These are phyloP conservation scores for Coemansia sp. DNA, from an alignment of 192 early-diverging fungal genomes.

Conservation along the genomic window DNA sequence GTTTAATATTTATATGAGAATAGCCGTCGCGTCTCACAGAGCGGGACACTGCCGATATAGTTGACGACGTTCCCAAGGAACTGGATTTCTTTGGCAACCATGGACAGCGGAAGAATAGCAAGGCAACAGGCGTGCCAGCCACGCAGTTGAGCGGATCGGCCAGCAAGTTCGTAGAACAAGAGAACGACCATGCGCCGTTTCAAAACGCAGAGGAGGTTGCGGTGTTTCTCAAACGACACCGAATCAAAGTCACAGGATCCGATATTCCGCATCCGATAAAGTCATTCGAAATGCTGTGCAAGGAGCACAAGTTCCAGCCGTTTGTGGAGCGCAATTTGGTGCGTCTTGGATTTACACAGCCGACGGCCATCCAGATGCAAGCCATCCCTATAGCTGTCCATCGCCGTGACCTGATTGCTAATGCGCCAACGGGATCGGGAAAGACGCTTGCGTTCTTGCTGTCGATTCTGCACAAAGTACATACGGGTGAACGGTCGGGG, in stretches of 20 bases:
- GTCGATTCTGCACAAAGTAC: slow-evolving; percentile 85
- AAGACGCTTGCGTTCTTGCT: slow-evolving; percentile 95
- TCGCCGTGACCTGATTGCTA: slow-evolving; percentile 90
- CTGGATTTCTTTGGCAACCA: slow-evolving; percentile 46
- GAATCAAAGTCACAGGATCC: slow-evolving; percentile 82
- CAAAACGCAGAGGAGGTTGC: slow-evolving; percentile 37
- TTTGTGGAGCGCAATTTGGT: slow-evolving; percentile 75
- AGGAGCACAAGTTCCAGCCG: slow-evolving; percentile 66
- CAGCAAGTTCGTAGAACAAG: slow-evolving; percentile 32
- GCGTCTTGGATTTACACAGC: slow-evolving; percentile 66
- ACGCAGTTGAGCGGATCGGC: slow-evolving; percentile 49
- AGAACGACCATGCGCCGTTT: slow-evolving; percentile 48
- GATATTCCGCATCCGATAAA: slow-evolving; percentile 85
- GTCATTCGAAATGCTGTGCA: slow-evolving; percentile 75
- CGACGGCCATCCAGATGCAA: slow-evolving; percentile 96
- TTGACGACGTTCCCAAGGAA: slow-evolving; percentile 43
- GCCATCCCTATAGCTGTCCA: slow-evolving; percentile 85
- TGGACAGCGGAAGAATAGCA: slow-evolving; percentile 5
- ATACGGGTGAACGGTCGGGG: slow-evolving; percentile 75
- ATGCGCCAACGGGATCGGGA: slow-evolving; percentile 97
- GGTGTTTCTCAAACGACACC: slow-evolving; percentile 72
- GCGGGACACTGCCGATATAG: slow-evolving; percentile 12
- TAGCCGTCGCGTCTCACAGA: slow-evolving; percentile 23
- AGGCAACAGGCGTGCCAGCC: slow-evolving; percentile 17
- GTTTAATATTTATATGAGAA: background rate